Base-by-base conservation (phyloP, 2,329 filamentous ascomycete genomes). In the Talaromyces amestolkiae region DNA sequence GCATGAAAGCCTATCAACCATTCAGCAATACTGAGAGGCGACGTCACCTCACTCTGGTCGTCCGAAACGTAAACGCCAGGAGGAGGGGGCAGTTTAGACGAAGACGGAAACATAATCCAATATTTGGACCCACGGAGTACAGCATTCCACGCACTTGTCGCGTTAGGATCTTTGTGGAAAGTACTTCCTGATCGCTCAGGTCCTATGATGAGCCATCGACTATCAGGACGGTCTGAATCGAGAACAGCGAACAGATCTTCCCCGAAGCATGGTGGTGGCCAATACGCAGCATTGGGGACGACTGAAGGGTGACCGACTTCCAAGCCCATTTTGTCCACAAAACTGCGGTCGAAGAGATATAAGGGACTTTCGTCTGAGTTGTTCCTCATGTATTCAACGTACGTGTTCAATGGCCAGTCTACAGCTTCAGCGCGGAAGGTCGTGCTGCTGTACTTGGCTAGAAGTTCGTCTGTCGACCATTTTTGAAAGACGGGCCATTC, bases 21-120 rank as follows among this genome's bases (percentile, higher is more conserved):
- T 79, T 98, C 94, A n/a, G 93, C 92, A 71, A 98, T 97, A 78
- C 92, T 96, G 11, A 98, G 85, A 1, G 94, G 95, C 62, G 90
- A 93, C 0, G 94, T 98, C 60, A 98, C 93, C 78, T 98, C 94
- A 74, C 91, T 93, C 74, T 92, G 90, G 74, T 98, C 95, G 45
- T 88, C 84, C 4, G 91, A 96, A 49, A 97, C 91, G 71, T 90
- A 96, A 43, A 98, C 93, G 3, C 94, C 94, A 0, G 94, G 94
- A 7, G 95, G 93, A 3, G 88, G 84, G 0, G 88, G 86, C 6
- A 84, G 75, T 19, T 79, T 79, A 1, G 82, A 76, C 0, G 87
- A 87, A 0, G 91, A 90, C 0, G 92, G 93, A 74, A 98, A 98
- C 92, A 98, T 96, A 76, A 98, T 94, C 94, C 95, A 98, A 82